Evolutionary conservation across 768 basidiomycete genomes (phyloP).

Genomic region (Postia placenta): DNA sequence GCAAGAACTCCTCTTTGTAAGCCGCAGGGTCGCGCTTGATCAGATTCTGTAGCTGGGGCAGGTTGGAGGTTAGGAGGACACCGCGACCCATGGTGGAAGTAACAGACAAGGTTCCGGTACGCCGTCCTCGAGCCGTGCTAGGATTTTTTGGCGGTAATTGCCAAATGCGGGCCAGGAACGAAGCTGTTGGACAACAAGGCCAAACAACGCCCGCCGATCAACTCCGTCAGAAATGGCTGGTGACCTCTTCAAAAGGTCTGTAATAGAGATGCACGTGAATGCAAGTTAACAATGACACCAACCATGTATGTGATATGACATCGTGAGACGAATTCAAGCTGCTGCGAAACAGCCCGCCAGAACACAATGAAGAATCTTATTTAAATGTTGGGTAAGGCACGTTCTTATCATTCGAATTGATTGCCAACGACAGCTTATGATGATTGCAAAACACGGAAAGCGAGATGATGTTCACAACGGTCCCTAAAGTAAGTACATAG

Average conservation of each 20-base stretch:
- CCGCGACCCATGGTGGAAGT: slow-evolving; percentile 48
- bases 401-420: neutral
- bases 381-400: neutral
- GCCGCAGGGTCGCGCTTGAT: slow-evolving; percentile 89
- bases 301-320: too few species aligned
- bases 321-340: too few species aligned
- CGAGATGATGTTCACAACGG: neutral
- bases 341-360: too few species aligned
- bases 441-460: neutral
- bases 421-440: neutral
- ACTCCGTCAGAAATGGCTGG: too few species aligned
- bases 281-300: too few species aligned
- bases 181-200: slow-evolving; percentile 4
- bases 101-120: too few species aligned
- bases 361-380: neutral
- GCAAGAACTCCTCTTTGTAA: slow-evolving; percentile 93
- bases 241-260: too few species aligned
- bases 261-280: too few species aligned
- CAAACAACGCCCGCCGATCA: neutral
- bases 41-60: slow-evolving; percentile 93
- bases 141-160: neutral
- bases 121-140: neutral
- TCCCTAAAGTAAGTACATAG: neutral
- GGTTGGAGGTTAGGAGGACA: slow-evolving; percentile 76
- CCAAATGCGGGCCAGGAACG: slow-evolving; percentile 6